Evolutionary conservation across 345 rosid genomes (phyloP).

Genomic region (Fremontodendron californicum): DNA sequence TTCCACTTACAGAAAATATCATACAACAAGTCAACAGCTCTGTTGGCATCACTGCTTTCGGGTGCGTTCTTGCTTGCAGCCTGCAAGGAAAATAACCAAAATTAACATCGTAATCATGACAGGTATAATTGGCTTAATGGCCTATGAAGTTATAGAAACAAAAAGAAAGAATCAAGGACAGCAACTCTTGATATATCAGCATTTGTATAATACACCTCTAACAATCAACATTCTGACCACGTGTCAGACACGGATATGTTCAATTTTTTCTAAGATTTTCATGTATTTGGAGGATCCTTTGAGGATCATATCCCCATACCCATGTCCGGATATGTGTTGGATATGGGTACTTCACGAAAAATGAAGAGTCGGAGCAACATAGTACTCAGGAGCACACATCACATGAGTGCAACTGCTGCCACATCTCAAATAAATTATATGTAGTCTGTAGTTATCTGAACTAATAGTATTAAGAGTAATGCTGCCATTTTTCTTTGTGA

Average conservation of each 20-base stretch:
- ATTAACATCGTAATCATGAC: not conserved
- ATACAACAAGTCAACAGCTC: slow-evolving; percentile 83
- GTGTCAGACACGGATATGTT: no score
- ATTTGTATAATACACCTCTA: no score
- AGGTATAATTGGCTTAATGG: not conserved
- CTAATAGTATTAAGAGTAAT: not conserved
- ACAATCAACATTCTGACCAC: not conserved
- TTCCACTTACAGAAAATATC: slow-evolving; percentile 76
- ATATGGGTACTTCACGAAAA: no score
- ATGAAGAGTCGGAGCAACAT: no score
- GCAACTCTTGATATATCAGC: not conserved
- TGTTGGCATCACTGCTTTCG: slow-evolving; percentile 69
- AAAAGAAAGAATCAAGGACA: not conserved
- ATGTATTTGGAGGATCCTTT: no score
- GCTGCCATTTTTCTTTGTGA: not conserved
- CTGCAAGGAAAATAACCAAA: slow-evolving; percentile 29
- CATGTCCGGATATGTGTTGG: no score
- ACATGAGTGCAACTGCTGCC: not conserved
- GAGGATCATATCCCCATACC: no score
- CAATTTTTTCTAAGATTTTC: no score
- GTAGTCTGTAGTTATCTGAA: no score
- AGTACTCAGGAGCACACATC: not conserved
- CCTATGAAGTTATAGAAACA: no score
- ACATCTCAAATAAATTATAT: not conserved
- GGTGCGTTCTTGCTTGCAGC: slow-evolving; percentile 97